Base-by-base conservation (phyloP, 148 eudicot genomes). In the Fallopia convolvulus region DNA sequence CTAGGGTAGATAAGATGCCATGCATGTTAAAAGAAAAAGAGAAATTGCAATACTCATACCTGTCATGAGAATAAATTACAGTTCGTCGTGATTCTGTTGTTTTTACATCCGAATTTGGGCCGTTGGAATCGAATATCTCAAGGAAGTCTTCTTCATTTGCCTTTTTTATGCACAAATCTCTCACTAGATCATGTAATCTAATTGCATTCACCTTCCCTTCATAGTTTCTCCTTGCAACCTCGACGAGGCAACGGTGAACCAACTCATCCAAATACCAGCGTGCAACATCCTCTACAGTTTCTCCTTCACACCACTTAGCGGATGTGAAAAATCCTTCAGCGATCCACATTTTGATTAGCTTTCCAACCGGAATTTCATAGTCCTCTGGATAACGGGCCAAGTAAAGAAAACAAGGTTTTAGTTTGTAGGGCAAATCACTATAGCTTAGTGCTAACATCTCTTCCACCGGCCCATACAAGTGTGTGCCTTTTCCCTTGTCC, bases 341-440 rank as follows among this genome's bases (percentile, higher is more conserved):
- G 77, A 81, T 75, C 78, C 78, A 76, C 78, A 76, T 76, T 56
- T 80, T 40, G 6, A 18, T 74, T 39, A 84, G 44, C 68, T n/a
- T 11, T 17, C 76, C 80, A 3, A 58, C 78, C 9, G 42, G 40
- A 23, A 81, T 81, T 75, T 75, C 23, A 5, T 44, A 2, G 39
- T 33, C 39, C 39, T 33, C 39, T 33, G 1, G 39, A 33, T 33
- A 33, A 3, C 39, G 39, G 39, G 39, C 39, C 39, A 33, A 33
- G 2, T 33, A 33, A 33, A 33, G 39, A 33, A 33, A 33, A 33
- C 39, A 33, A 2, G 3, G 39, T 1, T 2, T 33, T 33, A 33
- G 39, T 33, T 33, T 2, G 3, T 2, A 2, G 2, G 39, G 39
- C 2, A 33, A 33, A 33, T 33, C 39, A 33, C 3, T 33, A 3